Evolutionary conservation across 169 alveolate species (phyloP).

Genomic region (Prorocentrum cordatum): DNA sequence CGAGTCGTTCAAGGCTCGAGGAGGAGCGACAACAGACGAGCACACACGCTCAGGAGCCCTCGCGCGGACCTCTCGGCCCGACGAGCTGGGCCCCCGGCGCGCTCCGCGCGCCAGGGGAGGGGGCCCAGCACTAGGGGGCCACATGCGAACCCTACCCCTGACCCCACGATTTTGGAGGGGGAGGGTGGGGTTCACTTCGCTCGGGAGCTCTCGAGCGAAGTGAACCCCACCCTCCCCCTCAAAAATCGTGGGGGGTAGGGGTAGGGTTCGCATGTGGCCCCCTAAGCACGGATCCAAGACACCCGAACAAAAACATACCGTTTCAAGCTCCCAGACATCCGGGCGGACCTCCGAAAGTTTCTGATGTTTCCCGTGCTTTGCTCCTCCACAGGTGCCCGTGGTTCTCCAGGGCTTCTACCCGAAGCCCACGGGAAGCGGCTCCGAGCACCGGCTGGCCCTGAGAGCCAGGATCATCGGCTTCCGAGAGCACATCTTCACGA

Average conservation of each 20-base stretch:
- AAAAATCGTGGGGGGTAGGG: too few relatives aligned
- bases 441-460: background rate
- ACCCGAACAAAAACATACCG: too few relatives aligned
- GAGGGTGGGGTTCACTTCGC: background rate
- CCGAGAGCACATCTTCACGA: too few relatives aligned
- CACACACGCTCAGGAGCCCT: too few relatives aligned
- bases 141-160: background rate
- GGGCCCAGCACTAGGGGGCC: background rate
- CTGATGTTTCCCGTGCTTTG: background rate
- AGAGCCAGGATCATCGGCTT: slow-evolving; percentile 50
- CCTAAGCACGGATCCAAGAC: too few relatives aligned
- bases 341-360: too few relatives aligned
- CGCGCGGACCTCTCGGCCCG: too few relatives aligned
- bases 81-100: too few relatives aligned
- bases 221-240: too few relatives aligned
- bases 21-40: background rate
- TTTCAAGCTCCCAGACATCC: too few relatives aligned
- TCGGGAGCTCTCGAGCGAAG: background rate
- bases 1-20: background rate
- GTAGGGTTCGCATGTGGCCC: too few relatives aligned
- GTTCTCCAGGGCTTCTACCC: background rate
- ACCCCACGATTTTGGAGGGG: background rate
- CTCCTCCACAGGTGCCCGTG: background rate
- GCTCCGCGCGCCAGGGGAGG: too few relatives aligned
- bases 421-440: background rate